Evolutionary conservation across 306 rosid genomes (phyloP), one percentile per base, ranked within the genome.

Genomic region (Luffa aegyptiaca): DNA sequence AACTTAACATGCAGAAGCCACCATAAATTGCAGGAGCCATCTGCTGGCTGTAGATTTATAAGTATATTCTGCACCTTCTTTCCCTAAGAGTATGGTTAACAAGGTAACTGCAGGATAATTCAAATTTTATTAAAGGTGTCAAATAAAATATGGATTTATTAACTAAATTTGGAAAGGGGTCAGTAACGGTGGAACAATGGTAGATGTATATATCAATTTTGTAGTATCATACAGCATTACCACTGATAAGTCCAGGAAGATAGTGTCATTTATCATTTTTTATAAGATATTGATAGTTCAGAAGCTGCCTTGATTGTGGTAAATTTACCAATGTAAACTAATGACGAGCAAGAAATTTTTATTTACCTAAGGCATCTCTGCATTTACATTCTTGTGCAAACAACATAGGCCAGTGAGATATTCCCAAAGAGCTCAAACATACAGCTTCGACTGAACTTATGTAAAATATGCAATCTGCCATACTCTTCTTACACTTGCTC

Each of bases 101-200:
- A 83, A 76, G 79, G 72, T 81, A 58, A 78, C 63, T 79, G 79
- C 52, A 78, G 77, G 37, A 75, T 77, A 31, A 46, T 79, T 65
- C 73, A 79, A 79, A 62, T 46, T 79, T 79, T 35, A 62, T 79
- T 49, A 79, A 31, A 78, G 46, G 61, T 79, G 49, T 49, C 74
- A 78, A 62, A 79, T 64, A 79, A 56, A 77, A 65, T 49, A 51
- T 35, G 39, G 17, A 48, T 79, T 66, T 64, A 64, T 37, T 3
- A 31, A 79, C 35, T 61, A 39, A 46, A 59, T 46, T 48, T 78
- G 73, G 56, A 63, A 78, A 64, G 75, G 31, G 33, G 44, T 36
- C 46, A 49, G n/a, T 42, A 52, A 31, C 10, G 36, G 58, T 35
- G 31, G 63, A 48, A 5, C 1, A n/a, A 49, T 17, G 16, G 12